These are phyloP conservation scores for Pleomassaria siparia DNA, from an alignment of 2,329 filamentous ascomycete species.

Conservation along the genomic window DNA sequence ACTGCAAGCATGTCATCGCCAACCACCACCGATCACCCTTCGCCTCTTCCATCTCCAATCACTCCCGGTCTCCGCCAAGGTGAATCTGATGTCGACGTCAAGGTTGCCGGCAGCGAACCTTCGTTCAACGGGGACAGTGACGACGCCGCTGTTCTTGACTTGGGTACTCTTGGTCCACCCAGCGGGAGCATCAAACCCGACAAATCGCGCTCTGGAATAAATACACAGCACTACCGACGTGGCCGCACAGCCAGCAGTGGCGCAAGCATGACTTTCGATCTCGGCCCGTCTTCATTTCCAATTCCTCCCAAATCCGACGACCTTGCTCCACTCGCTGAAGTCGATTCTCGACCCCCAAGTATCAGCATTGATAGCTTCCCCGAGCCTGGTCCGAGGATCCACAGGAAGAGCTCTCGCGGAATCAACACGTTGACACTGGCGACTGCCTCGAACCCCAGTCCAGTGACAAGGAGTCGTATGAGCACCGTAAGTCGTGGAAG, in stretches of 20 bases:
- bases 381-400: not conserved
- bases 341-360: constrained; percentile 24
- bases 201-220: constrained; percentile 14
- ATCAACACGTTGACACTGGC: constrained; percentile 18
- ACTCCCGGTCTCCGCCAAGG: constrained; percentile 34
- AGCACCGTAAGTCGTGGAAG: constrained; percentile 22
- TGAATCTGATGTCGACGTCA: constrained; percentile 33
- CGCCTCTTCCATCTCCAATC: constrained; percentile 38
- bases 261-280: constrained; percentile 27
- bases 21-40: constrained; percentile 32
- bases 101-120: constrained; percentile 40
- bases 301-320: constrained; percentile 12
- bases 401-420: constrained; percentile 21
- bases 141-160: constrained; percentile 26
- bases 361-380: constrained; percentile 15
- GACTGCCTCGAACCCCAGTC: constrained; percentile 1
- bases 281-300: constrained; percentile 7
- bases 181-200: constrained; percentile 25
- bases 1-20: constrained; percentile 31
- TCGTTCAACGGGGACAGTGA: constrained; percentile 32
- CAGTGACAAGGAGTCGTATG: constrained; percentile 2
- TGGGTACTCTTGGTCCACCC: constrained; percentile 26
- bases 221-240: constrained; percentile 23
- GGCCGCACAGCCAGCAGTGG: constrained; percentile 40
- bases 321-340: constrained; percentile 25